A percentile compares a stretch with the other conserved stretches of the same genome.
Conservation (phyloP, 2,329 filamentous ascomycete genomes). For the Tolypocladium ovalisporum region DNA sequence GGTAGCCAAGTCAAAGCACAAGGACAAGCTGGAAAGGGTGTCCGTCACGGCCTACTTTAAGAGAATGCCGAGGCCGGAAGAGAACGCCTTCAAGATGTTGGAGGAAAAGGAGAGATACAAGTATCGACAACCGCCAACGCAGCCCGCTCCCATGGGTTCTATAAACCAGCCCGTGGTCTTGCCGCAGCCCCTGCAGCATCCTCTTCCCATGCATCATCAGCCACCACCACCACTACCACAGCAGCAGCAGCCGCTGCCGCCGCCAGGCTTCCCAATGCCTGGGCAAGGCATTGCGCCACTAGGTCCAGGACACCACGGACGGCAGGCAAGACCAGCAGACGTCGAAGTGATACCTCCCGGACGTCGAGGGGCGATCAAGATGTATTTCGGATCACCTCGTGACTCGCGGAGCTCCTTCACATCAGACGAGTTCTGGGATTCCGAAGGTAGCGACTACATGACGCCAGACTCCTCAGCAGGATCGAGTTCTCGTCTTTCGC, state of each 20-base stretch:
- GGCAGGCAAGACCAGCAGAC: not conserved
- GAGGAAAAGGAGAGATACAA: slow-evolving; percentile 8
- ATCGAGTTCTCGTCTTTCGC: slow-evolving; percentile 4
- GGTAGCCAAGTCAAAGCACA: slow-evolving; percentile 14
- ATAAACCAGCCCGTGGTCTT: not conserved
- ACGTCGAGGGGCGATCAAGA: not conserved
- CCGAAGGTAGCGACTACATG: slow-evolving; percentile 4
- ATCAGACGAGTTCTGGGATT: slow-evolving; percentile 2
- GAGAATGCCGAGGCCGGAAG: slow-evolving; percentile 21
- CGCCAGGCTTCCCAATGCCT: not conserved
- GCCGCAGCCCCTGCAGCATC: not conserved
- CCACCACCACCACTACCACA: not conserved
- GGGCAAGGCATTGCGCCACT: not conserved
- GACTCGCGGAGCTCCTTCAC: slow-evolving; percentile 9
- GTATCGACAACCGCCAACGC: not conserved
- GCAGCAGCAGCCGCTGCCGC: not conserved
- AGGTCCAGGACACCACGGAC: not conserved
- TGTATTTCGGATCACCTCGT: not conserved
- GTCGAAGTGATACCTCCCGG: not conserved
- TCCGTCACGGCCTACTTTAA: slow-evolving; percentile 36
- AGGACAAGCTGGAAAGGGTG: slow-evolving; percentile 22
- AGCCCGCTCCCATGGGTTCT: not conserved
- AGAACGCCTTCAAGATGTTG: slow-evolving; percentile 17
- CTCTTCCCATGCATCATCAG: not conserved
- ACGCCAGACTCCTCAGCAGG: slow-evolving; percentile 10